Base-by-base conservation (phyloP, 225 moss, liverwort and hornwort genomes). In the Climacium dendroides region DNA sequence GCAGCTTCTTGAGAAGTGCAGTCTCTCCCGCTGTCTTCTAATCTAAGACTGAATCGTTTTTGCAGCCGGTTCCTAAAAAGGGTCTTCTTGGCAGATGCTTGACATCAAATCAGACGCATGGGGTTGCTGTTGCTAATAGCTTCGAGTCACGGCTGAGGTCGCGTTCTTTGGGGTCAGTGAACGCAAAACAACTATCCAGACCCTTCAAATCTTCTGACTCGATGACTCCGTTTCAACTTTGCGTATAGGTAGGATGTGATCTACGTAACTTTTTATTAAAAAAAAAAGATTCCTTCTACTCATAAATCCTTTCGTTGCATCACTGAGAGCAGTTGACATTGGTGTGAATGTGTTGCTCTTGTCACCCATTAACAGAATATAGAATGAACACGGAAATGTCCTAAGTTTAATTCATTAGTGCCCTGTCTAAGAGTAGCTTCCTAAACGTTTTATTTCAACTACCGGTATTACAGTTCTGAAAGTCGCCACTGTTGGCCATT, bases 61-160 rank as follows among this genome's bases (percentile, higher is more conserved):
- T 89, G 92, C 94, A 94, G 94, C 91, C 89, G 73, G 94, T 89
- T 83, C 90, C 78, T 11, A 92, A 89, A 5, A 94, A 91, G 50
- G 94, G 94, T 15, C 85, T 94, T 65, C 84, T 94, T 43, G 93
- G 93, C 61, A 90, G 94, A 87, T 94, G 94, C 71, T 85, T 94
- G 90, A 91, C 91, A 52, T 94, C 92, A 32, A 89, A 93, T 72
- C 89, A 92, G 17, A 74, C 89, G 18, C 94, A 91, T 64, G 78
- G 92, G 64, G 91, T 94, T 89, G 91, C 92, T 19, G 91, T 94
- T 60, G 84, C 87, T 6, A 92, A 48, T 74, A 92, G 89, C 90
- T 94, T 94, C 41, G 94, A 94, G 80, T 92, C 91, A 43, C 89
- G 91, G 65, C 83, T 94, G 85, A 81, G 92, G 80, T 94, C 94